These are phyloP conservation scores for Eutypella sp. DNA, from an alignment of 2,329 filamentous ascomycete genomes.

Conservation along the genomic window DNA sequence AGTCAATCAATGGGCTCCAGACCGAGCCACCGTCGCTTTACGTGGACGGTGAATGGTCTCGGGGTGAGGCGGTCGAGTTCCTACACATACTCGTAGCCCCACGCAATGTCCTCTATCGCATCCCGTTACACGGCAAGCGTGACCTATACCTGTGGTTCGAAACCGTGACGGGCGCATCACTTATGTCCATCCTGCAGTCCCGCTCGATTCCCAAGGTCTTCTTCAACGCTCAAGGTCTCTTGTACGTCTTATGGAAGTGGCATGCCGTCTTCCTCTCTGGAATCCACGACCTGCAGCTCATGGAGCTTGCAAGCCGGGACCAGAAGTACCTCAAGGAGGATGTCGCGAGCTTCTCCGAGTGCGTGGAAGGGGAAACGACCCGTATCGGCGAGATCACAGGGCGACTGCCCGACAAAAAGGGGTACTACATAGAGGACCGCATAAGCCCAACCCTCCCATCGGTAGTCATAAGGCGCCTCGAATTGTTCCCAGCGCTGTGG, in stretches of 20 bases:
- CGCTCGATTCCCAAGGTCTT: not conserved
- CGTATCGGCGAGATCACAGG: not conserved
- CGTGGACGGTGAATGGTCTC: not conserved
- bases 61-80: not conserved
- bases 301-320: constrained; percentile 1
- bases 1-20: not conserved
- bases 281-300: not conserved
- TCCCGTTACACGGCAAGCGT: not conserved
- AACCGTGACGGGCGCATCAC: not conserved
- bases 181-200: not conserved
- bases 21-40: not conserved
- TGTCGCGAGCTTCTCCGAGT: constrained; percentile 33
- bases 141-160: not conserved
- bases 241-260: not conserved
- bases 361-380: constrained; percentile 15
- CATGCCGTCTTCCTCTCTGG: not conserved
- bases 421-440: not conserved
- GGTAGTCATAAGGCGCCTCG: constrained; percentile 3
- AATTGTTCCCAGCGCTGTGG: constrained; percentile 4
- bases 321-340: constrained; percentile 17
- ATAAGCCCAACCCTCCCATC: not conserved
- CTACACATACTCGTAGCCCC: not conserved
- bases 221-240: not conserved
- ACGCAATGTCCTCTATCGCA: not conserved
- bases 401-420: too few species aligned